A percentile compares a stretch with the other conserved stretches of the same genome.
phyloP scores from a whole-genome alignment of 257 asterid genomes.

The Osmanthus fragrans region DNA sequence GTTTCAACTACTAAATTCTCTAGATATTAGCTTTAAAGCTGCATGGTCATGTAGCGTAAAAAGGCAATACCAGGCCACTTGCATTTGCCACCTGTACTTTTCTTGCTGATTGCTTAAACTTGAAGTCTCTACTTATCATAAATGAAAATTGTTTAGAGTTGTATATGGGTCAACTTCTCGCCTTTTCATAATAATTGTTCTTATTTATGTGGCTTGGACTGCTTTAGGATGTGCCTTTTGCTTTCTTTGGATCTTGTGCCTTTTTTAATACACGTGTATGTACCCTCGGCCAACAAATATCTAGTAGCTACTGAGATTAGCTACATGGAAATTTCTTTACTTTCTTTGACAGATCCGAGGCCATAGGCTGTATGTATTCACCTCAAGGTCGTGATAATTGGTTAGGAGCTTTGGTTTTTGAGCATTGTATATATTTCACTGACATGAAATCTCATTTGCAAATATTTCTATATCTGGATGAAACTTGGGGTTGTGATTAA shows the following conservation, averaged over 20 bases:
- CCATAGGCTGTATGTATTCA: not conserved
- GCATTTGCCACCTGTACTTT: not conserved
- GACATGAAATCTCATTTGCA: not conserved
- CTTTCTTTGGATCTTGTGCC: not conserved
- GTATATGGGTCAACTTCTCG: not conserved
- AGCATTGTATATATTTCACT: not conserved
- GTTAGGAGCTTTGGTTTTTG: not conserved
- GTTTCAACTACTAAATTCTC: not conserved
- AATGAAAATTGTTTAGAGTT: not conserved
- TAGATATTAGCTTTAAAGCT: not conserved
- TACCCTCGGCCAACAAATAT: not conserved
- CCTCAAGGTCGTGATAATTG: not conserved
- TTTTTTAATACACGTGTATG: not conserved
- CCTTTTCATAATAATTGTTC: not conserved
- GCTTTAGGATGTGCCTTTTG: not conserved
- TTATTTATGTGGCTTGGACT: not conserved
- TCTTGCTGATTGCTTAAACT: not conserved
- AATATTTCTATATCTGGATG: slow-evolving; percentile 1
- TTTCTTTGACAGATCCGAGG: not conserved
- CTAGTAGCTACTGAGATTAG: not conserved
- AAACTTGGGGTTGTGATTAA: slow-evolving; percentile 24
- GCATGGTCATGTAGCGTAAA: not conserved
- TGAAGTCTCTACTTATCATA: not conserved
- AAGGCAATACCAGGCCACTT: not conserved
- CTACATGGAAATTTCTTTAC: not conserved